These are phyloP conservation scores for Chlamydomonas asymmetrica DNA, from an alignment of 139 green algal genomes.

Conservation along the genomic window DNA sequence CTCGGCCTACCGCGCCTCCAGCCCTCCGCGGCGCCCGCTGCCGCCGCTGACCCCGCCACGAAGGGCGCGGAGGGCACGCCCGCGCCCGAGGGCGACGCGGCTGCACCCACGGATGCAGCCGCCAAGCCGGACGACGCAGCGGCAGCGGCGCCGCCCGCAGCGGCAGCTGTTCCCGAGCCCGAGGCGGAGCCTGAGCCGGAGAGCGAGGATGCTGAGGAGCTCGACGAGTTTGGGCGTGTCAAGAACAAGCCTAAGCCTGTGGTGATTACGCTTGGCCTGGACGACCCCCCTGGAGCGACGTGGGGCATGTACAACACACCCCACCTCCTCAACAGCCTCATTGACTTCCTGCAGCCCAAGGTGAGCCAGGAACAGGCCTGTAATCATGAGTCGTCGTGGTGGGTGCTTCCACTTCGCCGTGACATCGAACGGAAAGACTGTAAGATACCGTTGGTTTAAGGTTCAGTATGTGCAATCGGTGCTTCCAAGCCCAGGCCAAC, in stretches of 20 bases:
- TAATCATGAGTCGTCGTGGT: slow-evolving; percentile 3
- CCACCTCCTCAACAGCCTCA: background rate
- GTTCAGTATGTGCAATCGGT: no score
- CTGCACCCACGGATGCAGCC: background rate
- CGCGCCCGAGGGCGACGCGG: background rate
- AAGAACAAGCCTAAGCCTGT: slow-evolving; percentile 2
- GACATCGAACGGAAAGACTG: no score
- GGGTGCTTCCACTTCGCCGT: no score
- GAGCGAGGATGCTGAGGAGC: background rate
- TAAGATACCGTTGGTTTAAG: no score
- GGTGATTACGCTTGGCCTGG: background rate
- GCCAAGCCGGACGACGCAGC: background rate
- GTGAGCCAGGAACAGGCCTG: no score
- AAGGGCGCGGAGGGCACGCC: background rate
- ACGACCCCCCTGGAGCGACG: background rate
- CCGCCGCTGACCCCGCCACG: background rate
- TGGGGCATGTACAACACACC: slow-evolving; percentile 13
- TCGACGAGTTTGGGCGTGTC: slow-evolving; percentile 14
- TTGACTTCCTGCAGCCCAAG: slow-evolving; percentile 19
- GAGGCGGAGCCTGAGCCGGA: background rate
- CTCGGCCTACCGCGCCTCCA: background rate
- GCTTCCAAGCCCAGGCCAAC: no score
- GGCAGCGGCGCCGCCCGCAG: background rate
- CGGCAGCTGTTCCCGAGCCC: background rate
- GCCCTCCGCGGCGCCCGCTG: background rate